Evolutionary conservation across 179 eudicot genomes (phyloP).

Genomic region (Heliamphora pulchella): DNA sequence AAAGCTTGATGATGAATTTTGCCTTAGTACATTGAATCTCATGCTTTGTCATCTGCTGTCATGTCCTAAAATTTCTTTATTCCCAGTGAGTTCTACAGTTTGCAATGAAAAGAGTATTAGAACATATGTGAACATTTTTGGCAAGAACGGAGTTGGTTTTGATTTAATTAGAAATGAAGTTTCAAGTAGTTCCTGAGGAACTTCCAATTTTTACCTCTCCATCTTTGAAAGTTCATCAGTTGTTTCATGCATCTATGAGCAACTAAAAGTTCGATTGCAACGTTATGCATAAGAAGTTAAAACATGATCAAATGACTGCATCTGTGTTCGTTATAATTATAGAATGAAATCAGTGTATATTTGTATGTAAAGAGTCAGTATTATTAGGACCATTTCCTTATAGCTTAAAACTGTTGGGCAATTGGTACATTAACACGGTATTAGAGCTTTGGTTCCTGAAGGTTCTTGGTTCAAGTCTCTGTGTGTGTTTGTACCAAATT

Average conservation of each 20-base stretch:
- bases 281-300: background rate
- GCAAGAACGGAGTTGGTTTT: background rate
- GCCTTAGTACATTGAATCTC: background rate
- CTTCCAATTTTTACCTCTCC: background rate
- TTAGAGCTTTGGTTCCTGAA: background rate
- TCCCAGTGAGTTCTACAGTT: background rate
- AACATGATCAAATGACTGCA: background rate
- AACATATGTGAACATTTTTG: background rate
- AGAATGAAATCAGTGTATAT: background rate
- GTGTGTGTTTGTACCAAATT: background rate
- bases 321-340: background rate
- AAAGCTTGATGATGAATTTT: background rate
- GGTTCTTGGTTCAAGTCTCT: background rate
- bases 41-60: background rate
- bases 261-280: background rate
- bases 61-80: conserved; percentile 1
- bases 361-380: background rate
- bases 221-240: background rate
- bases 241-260: background rate
- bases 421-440: background rate
- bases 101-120: background rate
- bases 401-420: background rate
- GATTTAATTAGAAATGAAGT: background rate
- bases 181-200: background rate
- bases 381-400: background rate